Conservation (phyloP, 2,329 filamentous ascomycete species). For the Chaetomiaceae sp. region DNA sequence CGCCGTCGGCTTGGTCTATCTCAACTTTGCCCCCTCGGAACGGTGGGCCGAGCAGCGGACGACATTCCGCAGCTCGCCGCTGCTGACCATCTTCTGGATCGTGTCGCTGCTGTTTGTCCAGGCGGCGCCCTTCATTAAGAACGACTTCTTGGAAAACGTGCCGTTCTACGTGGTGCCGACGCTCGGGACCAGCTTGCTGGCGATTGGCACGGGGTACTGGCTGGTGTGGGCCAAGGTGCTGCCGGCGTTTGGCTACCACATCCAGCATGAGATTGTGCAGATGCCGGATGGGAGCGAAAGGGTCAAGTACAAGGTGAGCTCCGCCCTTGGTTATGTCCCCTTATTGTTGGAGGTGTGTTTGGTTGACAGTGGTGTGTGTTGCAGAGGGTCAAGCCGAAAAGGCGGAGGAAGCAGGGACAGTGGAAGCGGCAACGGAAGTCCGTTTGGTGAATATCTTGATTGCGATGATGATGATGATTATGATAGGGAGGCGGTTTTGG, state of each 20-base stretch:
- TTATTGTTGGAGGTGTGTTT: background rate
- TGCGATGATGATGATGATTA: no score
- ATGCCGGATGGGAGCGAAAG: slow-evolving; percentile 32
- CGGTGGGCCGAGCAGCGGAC: slow-evolving; percentile 30
- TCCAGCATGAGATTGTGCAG: slow-evolving; percentile 32
- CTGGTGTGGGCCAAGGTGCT: slow-evolving; percentile 29
- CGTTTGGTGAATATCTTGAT: slow-evolving; percentile 25
- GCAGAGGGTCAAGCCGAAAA: slow-evolving; percentile 27
- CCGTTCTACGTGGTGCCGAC: slow-evolving; percentile 34
- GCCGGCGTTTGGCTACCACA: slow-evolving; percentile 29
- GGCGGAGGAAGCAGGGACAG: slow-evolving; percentile 17
- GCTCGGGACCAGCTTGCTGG: slow-evolving; percentile 32
- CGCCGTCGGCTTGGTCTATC: slow-evolving; percentile 29
- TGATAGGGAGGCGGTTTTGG: no score
- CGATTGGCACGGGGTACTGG: slow-evolving; percentile 28
- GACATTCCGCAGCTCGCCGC: slow-evolving; percentile 29
- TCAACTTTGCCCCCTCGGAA: slow-evolving; percentile 29
- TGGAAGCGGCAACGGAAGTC: slow-evolving; percentile 19
- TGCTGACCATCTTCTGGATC: slow-evolving; percentile 32
- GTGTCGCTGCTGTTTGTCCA: slow-evolving; percentile 28
- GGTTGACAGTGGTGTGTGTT: slow-evolving; percentile 2
- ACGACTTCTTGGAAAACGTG: slow-evolving; percentile 18
- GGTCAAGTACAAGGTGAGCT: slow-evolving; percentile 31
- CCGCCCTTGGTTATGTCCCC: background rate
- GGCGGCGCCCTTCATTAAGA: slow-evolving; percentile 29